Percentiles rank a stretch among this genome's conserved stretches.
Evolutionary conservation across 2,329 filamentous ascomycete species (phyloP).

Genomic region (Apiospora sp.): DNA sequence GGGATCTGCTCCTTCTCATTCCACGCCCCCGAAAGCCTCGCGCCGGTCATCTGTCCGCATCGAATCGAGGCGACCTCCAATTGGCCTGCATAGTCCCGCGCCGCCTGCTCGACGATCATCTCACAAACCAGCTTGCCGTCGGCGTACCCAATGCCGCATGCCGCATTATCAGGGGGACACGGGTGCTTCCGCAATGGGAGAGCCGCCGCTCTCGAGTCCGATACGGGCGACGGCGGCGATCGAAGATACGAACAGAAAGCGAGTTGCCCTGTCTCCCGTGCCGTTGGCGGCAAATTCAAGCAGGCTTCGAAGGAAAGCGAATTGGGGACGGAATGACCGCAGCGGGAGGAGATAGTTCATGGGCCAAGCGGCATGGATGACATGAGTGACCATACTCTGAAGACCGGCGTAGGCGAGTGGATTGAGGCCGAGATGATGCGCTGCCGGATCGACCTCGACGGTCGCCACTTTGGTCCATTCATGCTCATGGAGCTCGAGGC

Average conservation of each 20-base stretch:
- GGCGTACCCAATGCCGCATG: conserved; percentile 35
- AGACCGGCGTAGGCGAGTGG: conserved; percentile 28
- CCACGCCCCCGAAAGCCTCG: conserved; percentile 31
- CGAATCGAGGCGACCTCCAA: conserved; percentile 32
- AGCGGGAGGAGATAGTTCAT: conserved; percentile 37
- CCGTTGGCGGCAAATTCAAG: conserved; percentile 30
- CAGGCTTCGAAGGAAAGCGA: conserved; percentile 33
- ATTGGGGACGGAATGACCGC: conserved; percentile 33
- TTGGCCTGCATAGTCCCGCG: conserved; percentile 21
- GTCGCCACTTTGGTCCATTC: conserved; percentile 30
- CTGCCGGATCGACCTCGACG: conserved; percentile 31
- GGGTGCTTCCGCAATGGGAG: conserved; percentile 12
- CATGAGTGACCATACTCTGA: conserved; percentile 31
- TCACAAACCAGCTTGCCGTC: conserved; percentile 37
- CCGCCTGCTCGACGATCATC: conserved; percentile 32
- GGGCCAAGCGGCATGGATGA: conserved; percentile 37
- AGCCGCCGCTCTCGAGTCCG: neutral
- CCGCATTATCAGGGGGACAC: conserved; percentile 28
- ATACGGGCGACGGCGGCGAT: neutral
- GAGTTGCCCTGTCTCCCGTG: conserved; percentile 21
- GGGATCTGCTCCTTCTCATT: conserved; percentile 35
- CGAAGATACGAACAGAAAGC: neutral
- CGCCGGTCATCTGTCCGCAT: conserved; percentile 35
- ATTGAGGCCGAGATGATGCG: conserved; percentile 31
- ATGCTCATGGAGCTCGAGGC: neutral